Base-by-base conservation (phyloP, 2,329 filamentous ascomycete species). In the Colletotrichum paranaense region DNA sequence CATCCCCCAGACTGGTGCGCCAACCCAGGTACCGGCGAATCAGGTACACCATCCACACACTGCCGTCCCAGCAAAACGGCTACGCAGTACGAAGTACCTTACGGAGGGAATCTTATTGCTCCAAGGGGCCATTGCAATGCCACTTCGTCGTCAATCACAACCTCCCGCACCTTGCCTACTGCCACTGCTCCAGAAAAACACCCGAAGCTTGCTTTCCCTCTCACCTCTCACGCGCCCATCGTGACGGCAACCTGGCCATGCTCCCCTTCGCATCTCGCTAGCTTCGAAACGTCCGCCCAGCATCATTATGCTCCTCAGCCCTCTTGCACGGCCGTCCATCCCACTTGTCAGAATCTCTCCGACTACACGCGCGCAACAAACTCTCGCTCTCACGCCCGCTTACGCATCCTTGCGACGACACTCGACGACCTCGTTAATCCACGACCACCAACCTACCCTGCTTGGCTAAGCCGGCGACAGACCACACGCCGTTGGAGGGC, bases 271-370 rank as follows among this genome's bases (percentile, higher is more conserved):
- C 35, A 35, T 66, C 56, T 14, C 38, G 57, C 46, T 73, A 73
- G 67, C 67, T 73, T 60, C 62, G 63, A 64, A 74, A 74, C 62
- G 42, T 46, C 67, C 53, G 57, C 58, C 68, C 72, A 68, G 72
- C 72, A 74, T 73, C 72, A 74, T 73, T 74, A 74, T 74, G 72
- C 68, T 73, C 60, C 67, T 46, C 68, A 74, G 63, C 68, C 68
- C 62, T 72, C 58, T 74, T 64, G 72, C 68, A 68, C 68, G 63
- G 68, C 62, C 70, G 32, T 74, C 55, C 65, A 74, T 62, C 69
- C 65, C 66, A 60, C 71, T 67, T 66, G 62, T 32, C 49, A 74
- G 42, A 71, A 58, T 62, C 62, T 55, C 71, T 65, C 56, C 71
- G 53, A 67, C 49, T 62, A 67, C 30, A 28, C 28, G 42, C 71